Evolutionary conservation across 805 yeast genomes (phyloP), one percentile per base, ranked within the genome.

Genomic region (Wickerhamiella brachini): DNA sequence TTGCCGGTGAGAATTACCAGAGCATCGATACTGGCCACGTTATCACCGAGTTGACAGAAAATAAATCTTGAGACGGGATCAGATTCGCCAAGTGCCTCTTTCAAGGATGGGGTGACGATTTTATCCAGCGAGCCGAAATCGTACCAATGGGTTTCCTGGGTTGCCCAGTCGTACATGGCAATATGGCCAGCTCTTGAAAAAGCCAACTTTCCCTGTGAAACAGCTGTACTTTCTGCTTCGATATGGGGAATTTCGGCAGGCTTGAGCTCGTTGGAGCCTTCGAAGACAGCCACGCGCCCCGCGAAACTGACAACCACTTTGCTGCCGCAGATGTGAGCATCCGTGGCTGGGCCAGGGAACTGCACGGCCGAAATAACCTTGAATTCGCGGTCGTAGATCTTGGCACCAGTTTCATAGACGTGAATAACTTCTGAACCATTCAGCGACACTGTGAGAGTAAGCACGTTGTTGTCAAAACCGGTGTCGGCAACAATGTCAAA

Each of bases 1-100:
- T 56, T 55, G 48, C 50, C 57, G 10, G 47, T 21, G 20, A 55
- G 53, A 1, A 58, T 29, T 4, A 31, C 44, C 21, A 51, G 43
- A 20, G 45, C 53, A 5, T 34, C 22, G 12, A 17, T 13, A 2
- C 29, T 8, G n/a, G 20, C 41, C 29, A 29, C 42, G 7, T 22
- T 43, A 29, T 51, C 53, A 18, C 54, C 54, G 2, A 52, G 39
- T 3, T 18, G 17, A 29, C 37, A 22, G 24, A 20, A 13, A 9
- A 29, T 23, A 8, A 45, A n/a, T 15, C 13, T n/a, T 2, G 38
- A 13, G 18, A 45, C 18, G 3, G 47, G 38, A 4, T 26, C 47
- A 6, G n/a, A 20, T 6, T 31, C 39, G 21, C 49, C 29, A 2
- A 51, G 43, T 22, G 23, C 29, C 20, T 44, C 24, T 26, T 45